Evolutionary conservation across 1,139 yeast species (phyloP).

Genomic region (Scheffersomyces stambukii): DNA sequence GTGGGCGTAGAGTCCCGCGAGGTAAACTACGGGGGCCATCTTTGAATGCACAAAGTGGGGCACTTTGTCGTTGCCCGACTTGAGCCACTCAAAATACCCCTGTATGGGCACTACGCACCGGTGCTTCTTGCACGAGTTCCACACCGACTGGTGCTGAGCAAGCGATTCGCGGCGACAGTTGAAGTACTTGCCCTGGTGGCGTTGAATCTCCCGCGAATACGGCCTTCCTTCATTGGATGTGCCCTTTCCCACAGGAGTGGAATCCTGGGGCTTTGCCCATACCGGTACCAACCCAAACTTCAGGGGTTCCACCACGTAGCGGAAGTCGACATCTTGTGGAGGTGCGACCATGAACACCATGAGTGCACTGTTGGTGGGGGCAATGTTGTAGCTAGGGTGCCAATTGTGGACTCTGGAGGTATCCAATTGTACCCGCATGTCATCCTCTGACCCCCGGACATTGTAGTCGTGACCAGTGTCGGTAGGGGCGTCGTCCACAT

Average conservation of each 20-base stretch:
- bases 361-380: conserved; percentile 37
- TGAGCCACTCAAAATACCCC: conserved; percentile 85
- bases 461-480: conserved; percentile 5
- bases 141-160: conserved; percentile 36
- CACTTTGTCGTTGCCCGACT: conserved; percentile 31
- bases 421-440: conserved; percentile 8
- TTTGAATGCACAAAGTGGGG: conserved; percentile 67
- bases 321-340: conserved; percentile 6
- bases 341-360: conserved; percentile 21
- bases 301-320: conserved; percentile 35
- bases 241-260: conserved; percentile 20
- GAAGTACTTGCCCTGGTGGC: conserved; percentile 36
- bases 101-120: conserved; percentile 73
- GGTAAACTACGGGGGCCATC: conserved; percentile 49
- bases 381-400: conserved; percentile 32
- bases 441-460: conserved; percentile 5
- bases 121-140: conserved; percentile 42
- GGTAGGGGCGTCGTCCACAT: conserved; percentile 1
- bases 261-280: conserved; percentile 38
- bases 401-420: conserved; percentile 10
- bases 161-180: conserved; percentile 65
- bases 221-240: conserved; percentile 14
- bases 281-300: conserved; percentile 39
- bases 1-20: conserved; percentile 70
- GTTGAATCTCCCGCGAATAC: conserved; percentile 29